Evolutionary conservation across 2,329 filamentous ascomycete species (phyloP), one percentile per base, ranked within the genome.

Genomic region (Akanthomyces muscarius): DNA sequence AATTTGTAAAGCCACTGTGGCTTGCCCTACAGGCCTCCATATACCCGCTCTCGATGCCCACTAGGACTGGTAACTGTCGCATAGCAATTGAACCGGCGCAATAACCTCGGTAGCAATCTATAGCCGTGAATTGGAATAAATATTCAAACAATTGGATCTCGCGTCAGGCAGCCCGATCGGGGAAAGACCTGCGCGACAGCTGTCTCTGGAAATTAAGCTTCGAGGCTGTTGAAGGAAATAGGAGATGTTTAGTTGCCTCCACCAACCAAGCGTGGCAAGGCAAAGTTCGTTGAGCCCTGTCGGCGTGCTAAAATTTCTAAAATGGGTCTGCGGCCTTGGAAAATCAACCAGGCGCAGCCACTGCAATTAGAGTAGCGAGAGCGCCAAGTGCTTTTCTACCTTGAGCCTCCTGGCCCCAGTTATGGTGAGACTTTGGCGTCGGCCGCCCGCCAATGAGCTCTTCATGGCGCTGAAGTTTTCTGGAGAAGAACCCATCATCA

Each of bases 371-470:
- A 28, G n/a, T 28, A 8, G n/a, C 8, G 23, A 48, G 2, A 16
- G 38, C 14, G 38, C 38, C 23, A 48, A 48, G 28, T 58, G 28
- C 5, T 38, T 21, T 41, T 41, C 13, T 10, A 41, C 38, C 38
- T 41, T 38, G 14, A 18, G 36, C 33, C 33, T 28, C 10, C 36
- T 41, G 33, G 25, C 41, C 44, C 55, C 55, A 48, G 8, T 58
- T 58, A 58, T 38, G 55, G 55, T 58, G 55, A 58, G 55, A 58
- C 55, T 48, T 58, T 38, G 44, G 55, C 55, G 55, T 38, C 18
- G 28, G n/a, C 30, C 28, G 10, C 1, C 28, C 18, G 21, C 55
- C 55, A 58, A 58, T 58, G 8, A 47, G 55, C 44, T 48, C 18
- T 7, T 21, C 2, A 48, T 11, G 5, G 25, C 30, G 28, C 16